Conservation (phyloP, 2,329 filamentous ascomycete species). For the Phymatotrichopsis omnivora region DNA sequence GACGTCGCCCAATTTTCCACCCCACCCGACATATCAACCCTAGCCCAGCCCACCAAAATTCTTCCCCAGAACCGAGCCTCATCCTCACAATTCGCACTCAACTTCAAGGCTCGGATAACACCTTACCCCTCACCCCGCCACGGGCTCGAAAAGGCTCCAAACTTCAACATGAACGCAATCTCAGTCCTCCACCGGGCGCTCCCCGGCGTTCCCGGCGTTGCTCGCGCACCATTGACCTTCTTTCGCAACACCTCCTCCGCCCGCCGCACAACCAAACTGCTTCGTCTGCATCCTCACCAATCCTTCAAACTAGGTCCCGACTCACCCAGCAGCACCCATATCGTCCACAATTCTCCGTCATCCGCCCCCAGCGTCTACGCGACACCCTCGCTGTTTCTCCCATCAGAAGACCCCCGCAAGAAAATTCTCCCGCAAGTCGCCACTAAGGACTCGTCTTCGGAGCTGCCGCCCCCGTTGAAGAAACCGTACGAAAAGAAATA, state of each 20-base stretch:
- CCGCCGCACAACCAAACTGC: conserved; percentile 42
- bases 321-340: conserved; percentile 32
- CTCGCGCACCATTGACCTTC: conserved; percentile 2
- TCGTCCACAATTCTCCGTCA: conserved; percentile 57
- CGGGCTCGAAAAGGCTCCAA: no score
- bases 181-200: conserved; percentile 16
- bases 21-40: no score
- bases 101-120: no score
- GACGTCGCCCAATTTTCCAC: no score
- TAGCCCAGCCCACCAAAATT: no score
- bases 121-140: no score
- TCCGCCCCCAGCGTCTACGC: conserved; percentile 53
- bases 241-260: conserved; percentile 42
- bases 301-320: conserved; percentile 36
- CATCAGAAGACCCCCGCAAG: conserved; percentile 45
- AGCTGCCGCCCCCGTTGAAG: conserved; percentile 43
- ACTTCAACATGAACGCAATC: no score
- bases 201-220: background rate
- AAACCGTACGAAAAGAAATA: conserved; percentile 49
- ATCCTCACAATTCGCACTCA: no score
- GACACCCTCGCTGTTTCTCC: conserved; percentile 56
- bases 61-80: no score
- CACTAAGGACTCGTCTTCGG: conserved; percentile 1
- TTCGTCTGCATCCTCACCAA: conserved; percentile 44
- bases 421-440: conserved; percentile 3